Base-by-base conservation (phyloP, 2,329 filamentous ascomycete species). In the Hypoxylon sp. region DNA sequence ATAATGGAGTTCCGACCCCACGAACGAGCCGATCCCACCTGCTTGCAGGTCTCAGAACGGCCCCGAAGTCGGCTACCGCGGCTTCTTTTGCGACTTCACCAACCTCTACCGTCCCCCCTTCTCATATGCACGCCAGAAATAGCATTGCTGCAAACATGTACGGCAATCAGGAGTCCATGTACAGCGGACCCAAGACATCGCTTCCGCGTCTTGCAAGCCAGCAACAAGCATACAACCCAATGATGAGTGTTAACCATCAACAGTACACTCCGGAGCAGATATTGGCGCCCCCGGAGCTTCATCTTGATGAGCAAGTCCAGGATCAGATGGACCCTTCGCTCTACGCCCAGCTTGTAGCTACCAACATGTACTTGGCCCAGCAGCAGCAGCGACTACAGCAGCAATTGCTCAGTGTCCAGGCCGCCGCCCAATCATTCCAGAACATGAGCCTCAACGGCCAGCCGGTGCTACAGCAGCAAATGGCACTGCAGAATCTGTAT, bases 301-400 rank as follows among this genome's bases (percentile, higher is more conserved):
- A 92, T 72, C 85, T 95, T 54, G 86, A 89, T 62, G 87, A 89
- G 67, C 85, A 89, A 71, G 84, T 84, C 48, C 87, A 90, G 71
- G 86, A 91, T 64, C 85, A 89, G 70, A 91, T 97, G 81, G 95
- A 98, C 73, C 93, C 94, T 54, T 90, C 87, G 64, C 79, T 96
- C 55, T 95, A 97, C 70, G 92, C 93, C 55, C 93, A 97, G 79
- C 84, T 98, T 68, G 87, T 97, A 74, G 91, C 93, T 59, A 96
- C 93, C 73, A 97, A 97, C 77, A 81, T 95, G 76, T 97, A 96
- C 75, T 85, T 99, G 52, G 93, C 93, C 41, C 93, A 97, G 75
- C 94, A 97, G 79, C 94, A 98, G 80, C 93, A 97, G 80, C 91
- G 92, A 68, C 87, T 98, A 54, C 94, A 98, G 80, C 94, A 97